A percentile compares a stretch with the other conserved stretches of the same genome.
These are phyloP conservation scores for Aspergillus asperescens DNA, from an alignment of 495 filamentous ascomycete species.

Conservation along the genomic window DNA sequence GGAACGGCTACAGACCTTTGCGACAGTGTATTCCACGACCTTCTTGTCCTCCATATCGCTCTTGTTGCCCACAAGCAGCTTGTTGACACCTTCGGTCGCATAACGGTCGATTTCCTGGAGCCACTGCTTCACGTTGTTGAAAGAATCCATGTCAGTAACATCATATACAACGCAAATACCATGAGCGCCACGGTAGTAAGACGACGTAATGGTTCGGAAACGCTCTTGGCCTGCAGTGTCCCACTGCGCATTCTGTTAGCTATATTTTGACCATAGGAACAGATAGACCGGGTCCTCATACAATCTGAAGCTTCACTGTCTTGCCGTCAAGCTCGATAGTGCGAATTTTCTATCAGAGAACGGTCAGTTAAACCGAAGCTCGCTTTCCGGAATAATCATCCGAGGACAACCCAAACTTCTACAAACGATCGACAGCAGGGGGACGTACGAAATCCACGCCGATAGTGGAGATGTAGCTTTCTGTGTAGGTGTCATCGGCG, in stretches of 20 bases:
- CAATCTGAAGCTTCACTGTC: conserved; percentile 99
- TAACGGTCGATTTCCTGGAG: conserved; percentile 99
- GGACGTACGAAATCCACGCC: conserved; percentile 93
- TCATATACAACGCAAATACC: conserved; percentile 99
- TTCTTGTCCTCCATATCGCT: conserved; percentile 99
- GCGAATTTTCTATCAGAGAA: conserved; percentile 81
- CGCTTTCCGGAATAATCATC: not conserved
- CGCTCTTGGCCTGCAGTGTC: conserved; percentile 98
- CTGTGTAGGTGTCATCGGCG: conserved; percentile 99
- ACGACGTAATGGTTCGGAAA: conserved; percentile 99
- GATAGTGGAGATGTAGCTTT: conserved; percentile 99
- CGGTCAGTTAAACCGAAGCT: conserved; percentile 15
- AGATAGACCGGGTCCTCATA: conserved; percentile 45
- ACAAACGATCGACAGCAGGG: conserved; percentile 7
- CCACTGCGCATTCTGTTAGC: conserved; percentile 58
- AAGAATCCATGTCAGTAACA: conserved; percentile 99
- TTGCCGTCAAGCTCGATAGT: conserved; percentile 99
- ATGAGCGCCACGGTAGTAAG: conserved; percentile 97
- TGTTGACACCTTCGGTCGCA: conserved; percentile 98
- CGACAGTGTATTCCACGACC: conserved; percentile 98
- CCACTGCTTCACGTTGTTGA: conserved; percentile 99
- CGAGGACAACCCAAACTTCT: not conserved
- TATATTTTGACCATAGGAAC: conserved; percentile 5
- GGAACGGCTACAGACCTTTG: conserved; percentile 63
- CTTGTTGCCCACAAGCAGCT: conserved; percentile 98